Evolutionary conservation across 176 grass and related monocot species (phyloP).

Genomic region (Aegilops longissima): DNA sequence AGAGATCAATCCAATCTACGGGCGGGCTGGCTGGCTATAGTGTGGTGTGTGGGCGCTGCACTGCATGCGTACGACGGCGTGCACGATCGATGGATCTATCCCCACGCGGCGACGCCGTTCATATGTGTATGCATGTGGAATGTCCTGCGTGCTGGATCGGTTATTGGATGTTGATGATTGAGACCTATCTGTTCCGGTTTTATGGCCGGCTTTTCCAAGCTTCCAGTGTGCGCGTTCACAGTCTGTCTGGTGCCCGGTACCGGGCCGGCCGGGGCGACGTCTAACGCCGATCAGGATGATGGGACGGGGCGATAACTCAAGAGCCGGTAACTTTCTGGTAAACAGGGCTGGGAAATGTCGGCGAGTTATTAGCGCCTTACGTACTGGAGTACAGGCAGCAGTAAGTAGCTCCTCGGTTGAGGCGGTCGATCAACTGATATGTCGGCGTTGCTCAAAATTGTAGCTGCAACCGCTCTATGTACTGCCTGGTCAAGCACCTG

Average conservation of each 20-base stretch:
- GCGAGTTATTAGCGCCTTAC: neutral
- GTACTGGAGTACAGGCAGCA: no score
- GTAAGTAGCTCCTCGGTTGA: no score
- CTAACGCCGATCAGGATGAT: neutral
- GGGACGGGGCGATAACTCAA: neutral
- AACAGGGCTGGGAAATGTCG: neutral
- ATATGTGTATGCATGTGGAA: neutral
- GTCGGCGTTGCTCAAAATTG: no score
- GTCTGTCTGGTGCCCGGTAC: neutral
- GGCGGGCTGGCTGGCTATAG: neutral
- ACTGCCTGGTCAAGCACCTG: no score
- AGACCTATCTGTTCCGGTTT: neutral
- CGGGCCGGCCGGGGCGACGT: neutral
- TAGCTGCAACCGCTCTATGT: no score
- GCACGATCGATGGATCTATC: neutral
- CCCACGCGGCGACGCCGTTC: neutral
- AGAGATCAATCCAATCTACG: neutral
- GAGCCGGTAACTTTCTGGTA: neutral
- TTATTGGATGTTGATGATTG: neutral
- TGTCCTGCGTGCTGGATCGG: neutral
- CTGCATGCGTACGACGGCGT: neutral
- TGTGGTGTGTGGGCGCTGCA: neutral
- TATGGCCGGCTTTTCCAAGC: neutral
- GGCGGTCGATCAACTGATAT: no score
- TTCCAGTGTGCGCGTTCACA: constrained; percentile 26